Conservation (phyloP, 192 early-diverging fungal genomes). For the Chytriomyces hyalinus region DNA sequence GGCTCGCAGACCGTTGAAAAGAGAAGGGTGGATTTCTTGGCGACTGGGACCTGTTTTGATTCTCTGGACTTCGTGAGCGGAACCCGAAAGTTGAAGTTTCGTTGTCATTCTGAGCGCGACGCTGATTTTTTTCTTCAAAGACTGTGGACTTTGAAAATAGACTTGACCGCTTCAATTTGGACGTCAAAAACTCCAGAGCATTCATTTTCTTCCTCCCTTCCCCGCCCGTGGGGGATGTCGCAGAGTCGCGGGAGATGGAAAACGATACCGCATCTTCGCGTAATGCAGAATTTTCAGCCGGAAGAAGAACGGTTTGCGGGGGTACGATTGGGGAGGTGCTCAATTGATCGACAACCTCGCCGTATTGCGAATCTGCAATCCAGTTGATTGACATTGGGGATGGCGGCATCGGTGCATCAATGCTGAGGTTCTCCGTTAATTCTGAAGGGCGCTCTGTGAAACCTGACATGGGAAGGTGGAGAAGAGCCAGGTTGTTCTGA, state of each 20-base stretch:
- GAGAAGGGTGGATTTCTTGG: no score
- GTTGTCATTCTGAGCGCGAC: no score
- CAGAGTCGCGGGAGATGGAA: neutral
- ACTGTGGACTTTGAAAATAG: no score
- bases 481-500: neutral
- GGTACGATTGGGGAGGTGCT: neutral
- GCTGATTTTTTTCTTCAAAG: no score
- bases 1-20: no score
- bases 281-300: no score
- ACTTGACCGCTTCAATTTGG: neutral
- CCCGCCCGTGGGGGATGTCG: neutral
- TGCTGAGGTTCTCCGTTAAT: neutral
- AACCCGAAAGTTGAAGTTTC: no score
- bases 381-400: neutral
- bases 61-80: no score
- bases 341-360: neutral
- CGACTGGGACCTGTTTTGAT: no score
- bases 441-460: constrained; percentile 1
- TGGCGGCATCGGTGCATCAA: neutral
- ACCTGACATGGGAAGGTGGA: neutral
- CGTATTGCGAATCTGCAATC: neutral
- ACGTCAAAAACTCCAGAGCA: neutral
- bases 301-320: neutral
- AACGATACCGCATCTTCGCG: neutral
- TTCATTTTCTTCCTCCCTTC: neutral